Evolutionary conservation across 441 rosid species (phyloP).

Genomic region (Bruguiera hainesii): DNA sequence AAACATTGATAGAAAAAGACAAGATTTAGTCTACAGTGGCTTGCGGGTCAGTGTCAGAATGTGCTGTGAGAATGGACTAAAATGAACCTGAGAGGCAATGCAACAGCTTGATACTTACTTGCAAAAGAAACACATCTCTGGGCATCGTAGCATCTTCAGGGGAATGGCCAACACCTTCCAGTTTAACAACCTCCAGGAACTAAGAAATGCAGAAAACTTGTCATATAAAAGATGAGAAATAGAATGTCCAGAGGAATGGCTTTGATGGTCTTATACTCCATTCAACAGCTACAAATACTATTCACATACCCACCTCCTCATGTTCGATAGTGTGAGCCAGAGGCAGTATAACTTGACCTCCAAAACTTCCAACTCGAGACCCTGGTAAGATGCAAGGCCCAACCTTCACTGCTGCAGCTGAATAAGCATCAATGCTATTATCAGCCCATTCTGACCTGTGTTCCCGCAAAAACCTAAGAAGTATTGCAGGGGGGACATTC

Average conservation of each 20-base stretch:
- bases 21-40: not conserved
- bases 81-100: not conserved
- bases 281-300: not conserved
- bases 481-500: slow-evolving; percentile 96
- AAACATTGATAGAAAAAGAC: no score
- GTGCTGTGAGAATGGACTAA: not conserved
- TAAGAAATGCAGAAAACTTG: slow-evolving; percentile 20
- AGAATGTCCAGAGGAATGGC: not conserved
- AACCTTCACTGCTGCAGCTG: slow-evolving; percentile 92
- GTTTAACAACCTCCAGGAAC: slow-evolving; percentile 90
- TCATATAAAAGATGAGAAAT: not conserved
- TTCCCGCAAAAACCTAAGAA: slow-evolving; percentile 89
- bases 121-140: slow-evolving; percentile 83
- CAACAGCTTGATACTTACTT: slow-evolving; percentile 42
- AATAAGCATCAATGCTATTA: slow-evolving; percentile 83
- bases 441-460: slow-evolving; percentile 99
- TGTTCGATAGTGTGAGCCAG: slow-evolving; percentile 90
- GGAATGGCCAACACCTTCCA: slow-evolving; percentile 80
- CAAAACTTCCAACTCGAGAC: slow-evolving; percentile 77
- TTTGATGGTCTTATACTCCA: not conserved
- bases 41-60: not conserved
- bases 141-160: slow-evolving; percentile 87
- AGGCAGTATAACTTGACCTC: slow-evolving; percentile 91
- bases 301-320: slow-evolving; percentile 69
- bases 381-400: slow-evolving; percentile 80